Evolutionary conservation across 1,284 basidiomycete genomes (phyloP).

Genomic region (Melampsora larici-populina): DNA sequence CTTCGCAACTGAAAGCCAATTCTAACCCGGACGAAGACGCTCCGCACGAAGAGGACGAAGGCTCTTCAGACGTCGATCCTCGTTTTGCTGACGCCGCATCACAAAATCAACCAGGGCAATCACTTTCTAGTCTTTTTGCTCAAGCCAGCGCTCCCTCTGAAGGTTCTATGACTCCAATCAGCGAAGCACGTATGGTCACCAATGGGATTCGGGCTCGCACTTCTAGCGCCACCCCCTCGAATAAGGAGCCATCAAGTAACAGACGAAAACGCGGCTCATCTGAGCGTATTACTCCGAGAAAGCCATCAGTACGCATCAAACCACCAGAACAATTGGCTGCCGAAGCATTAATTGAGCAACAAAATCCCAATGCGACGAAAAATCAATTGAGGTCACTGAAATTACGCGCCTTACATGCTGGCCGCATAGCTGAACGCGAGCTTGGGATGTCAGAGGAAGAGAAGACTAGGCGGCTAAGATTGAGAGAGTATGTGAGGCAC

Average conservation of each 20-base stretch:
- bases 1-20: not conserved
- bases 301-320: slow-evolving; percentile 15
- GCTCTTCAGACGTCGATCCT: slow-evolving; percentile 6
- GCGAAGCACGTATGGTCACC: not conserved
- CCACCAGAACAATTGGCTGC: slow-evolving; percentile 27
- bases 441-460: slow-evolving; percentile 36
- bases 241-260: not conserved
- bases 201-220: not conserved
- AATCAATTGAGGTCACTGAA: slow-evolving; percentile 35
- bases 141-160: not conserved
- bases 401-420: slow-evolving; percentile 36
- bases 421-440: slow-evolving; percentile 35
- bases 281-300: not conserved
- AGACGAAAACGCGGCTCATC: not conserved
- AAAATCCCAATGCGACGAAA: slow-evolving; percentile 38
- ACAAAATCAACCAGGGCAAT: not conserved
- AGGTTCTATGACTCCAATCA: not conserved
- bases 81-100: not conserved
- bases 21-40: slow-evolving; percentile 25
- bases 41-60: slow-evolving; percentile 23
- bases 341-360: slow-evolving; percentile 37
- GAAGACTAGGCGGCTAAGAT: slow-evolving; percentile 15
- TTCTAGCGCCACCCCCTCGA: not conserved
- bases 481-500: slow-evolving; percentile 36
- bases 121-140: not conserved